A percentile compares a stretch with the other conserved stretches of the same genome.
Conservation (phyloP, 305 asterid genomes). For the Plantago lanceolata region DNA sequence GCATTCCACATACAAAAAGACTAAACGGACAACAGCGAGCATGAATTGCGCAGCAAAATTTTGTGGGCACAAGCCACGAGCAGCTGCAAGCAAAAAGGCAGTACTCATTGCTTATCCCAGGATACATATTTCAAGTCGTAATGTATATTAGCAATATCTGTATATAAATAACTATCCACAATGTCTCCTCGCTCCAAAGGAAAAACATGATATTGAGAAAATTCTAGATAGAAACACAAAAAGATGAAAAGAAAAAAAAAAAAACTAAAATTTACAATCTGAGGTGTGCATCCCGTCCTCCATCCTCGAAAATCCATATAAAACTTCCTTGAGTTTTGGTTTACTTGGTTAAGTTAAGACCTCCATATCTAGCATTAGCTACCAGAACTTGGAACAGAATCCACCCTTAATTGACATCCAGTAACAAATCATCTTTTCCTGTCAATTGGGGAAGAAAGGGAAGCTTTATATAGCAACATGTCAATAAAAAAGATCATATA, state of each 20-base stretch:
- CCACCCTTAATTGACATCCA: background rate
- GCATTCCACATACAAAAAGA: no score
- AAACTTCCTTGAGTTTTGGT: background rate
- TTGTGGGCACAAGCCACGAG: background rate
- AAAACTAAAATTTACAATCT: background rate
- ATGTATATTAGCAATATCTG: background rate
- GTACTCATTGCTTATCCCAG: background rate
- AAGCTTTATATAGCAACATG: background rate
- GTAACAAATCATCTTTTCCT: constrained; percentile 2
- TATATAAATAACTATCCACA: constrained; percentile 13
- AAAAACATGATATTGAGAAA: no score
- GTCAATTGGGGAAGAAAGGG: constrained; percentile 2
- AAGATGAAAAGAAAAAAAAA: no score
- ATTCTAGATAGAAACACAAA: no score
- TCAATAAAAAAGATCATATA: background rate
- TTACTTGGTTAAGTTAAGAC: background rate
- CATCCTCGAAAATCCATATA: background rate
- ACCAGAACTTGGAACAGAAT: background rate
- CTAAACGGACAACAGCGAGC: background rate
- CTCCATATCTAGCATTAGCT: background rate
- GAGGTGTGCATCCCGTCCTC: background rate
- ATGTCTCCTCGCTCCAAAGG: background rate
- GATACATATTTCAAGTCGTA: constrained; percentile 7
- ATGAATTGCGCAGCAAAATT: background rate
- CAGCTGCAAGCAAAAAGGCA: background rate